Evolutionary conservation across 106 monocot species (phyloP).

Genomic region (Apostasia shenzhenica): DNA sequence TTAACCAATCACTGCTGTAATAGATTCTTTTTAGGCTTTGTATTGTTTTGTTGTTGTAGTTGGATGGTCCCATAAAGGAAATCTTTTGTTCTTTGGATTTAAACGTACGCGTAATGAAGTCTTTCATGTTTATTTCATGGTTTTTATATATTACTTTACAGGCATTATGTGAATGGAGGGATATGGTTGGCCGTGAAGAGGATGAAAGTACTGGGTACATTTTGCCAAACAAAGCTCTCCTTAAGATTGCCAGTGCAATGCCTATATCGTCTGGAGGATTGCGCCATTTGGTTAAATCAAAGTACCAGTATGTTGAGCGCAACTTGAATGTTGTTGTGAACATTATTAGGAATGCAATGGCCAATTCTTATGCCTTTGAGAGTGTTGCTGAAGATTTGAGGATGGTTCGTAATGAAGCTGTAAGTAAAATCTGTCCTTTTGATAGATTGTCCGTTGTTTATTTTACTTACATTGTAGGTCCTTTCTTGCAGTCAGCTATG

Average conservation of each 20-base stretch:
- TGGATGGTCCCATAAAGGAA: no score
- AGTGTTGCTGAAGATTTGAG: conserved; percentile 49
- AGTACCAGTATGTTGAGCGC: conserved; percentile 64
- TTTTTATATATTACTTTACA: conserved; percentile 5
- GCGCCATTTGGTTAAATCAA: conserved; percentile 58
- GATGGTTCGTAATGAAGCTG: conserved; percentile 37
- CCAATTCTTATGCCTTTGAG: conserved; percentile 60
- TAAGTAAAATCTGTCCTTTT: conserved; percentile 11
- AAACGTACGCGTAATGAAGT: no score
- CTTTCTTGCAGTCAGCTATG: conserved; percentile 14
- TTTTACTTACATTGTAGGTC: conserved; percentile 2
- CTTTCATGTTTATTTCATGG: background rate
- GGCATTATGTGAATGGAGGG: conserved; percentile 84
- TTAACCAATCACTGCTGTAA: no score
- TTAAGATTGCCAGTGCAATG: conserved; percentile 93
- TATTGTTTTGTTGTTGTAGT: background rate
- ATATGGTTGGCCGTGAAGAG: conserved; percentile 72
- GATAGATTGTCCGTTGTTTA: background rate
- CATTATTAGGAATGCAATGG: conserved; percentile 41
- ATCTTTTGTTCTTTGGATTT: no score
- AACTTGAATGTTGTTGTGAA: conserved; percentile 32
- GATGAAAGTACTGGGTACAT: conserved; percentile 99
- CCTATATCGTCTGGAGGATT: conserved; percentile 50
- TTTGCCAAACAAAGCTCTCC: conserved; percentile 71
- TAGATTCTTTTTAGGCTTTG: background rate